Evolutionary conservation across 2,329 filamentous ascomycete genomes (phyloP), one percentile per base, ranked within the genome.

Genomic region (Alternaria ethzedia): DNA sequence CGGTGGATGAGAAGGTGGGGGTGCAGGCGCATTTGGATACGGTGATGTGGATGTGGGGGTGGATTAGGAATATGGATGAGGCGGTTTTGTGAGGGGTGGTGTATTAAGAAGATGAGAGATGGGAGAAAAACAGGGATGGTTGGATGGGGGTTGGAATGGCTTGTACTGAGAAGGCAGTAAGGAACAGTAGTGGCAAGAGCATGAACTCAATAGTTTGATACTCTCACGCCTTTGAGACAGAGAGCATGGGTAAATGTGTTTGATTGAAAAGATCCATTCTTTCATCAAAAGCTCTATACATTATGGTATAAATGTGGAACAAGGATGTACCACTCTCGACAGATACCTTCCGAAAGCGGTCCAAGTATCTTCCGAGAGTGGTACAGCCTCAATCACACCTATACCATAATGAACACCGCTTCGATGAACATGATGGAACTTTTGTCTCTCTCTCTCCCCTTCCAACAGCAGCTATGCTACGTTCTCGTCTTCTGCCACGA

Each of bases 1-100:
- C 84, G 0, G 82, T 86, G 2, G 83, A 86, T 68, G 85, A 86
- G 75, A 80, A 77, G 23, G 75, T 86, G 10, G 74, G 73, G 0
- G 80, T 82, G 6, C 74, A 73, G 57, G 82, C 79, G 44, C 82
- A 84, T 73, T 54, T 83, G 13, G 81, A 82, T 66, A 78, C 78
- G 46, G 78, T 82, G 0, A 80, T 74, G 74, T 84, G 82, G 82
- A 81, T 82, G 68, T 77, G 70, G 59, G 46, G 76, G 41, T 84
- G 81, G 69, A 71, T 84, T 30, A 75, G 81, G 68, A 83, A 83
- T 66, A 77, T 84, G 73, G 82, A 84, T 68, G 82, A 81, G 65
- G 82, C 79, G 11, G 75, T 79, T 17, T 59, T 83, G 44, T 77
- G 28, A 52, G 36, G 2, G 30, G 30, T 32, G 30, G 28, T 30